Conservation (phyloP, 179 eudicot species). For the Beta macrorhiza region DNA sequence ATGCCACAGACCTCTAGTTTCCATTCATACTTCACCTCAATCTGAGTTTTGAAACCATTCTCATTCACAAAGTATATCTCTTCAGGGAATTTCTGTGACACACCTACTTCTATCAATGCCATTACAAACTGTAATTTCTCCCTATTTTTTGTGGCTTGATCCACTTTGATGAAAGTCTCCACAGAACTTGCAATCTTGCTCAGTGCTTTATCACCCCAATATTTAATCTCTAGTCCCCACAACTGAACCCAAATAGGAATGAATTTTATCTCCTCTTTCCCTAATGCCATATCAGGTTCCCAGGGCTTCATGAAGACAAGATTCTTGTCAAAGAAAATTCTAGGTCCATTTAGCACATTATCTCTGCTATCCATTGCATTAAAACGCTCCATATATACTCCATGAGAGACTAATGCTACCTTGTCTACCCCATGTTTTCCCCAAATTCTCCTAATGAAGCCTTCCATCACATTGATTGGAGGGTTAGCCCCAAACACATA, state of each 20-base stretch:
- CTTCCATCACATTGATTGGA: too few species aligned
- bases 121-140: neutral
- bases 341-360: neutral
- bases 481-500: too few species aligned
- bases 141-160: neutral
- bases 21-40: neutral
- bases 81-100: too few species aligned
- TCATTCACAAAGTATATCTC: neutral
- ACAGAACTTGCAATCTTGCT: too few species aligned
- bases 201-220: neutral
- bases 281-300: neutral
- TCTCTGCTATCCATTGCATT: neutral
- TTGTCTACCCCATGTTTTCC: too few species aligned
- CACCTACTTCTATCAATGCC: neutral
- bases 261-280: neutral
- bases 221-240: neutral
- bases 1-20: neutral
- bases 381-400: too few species aligned
- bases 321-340: neutral
- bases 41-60: neutral
- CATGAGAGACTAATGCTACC: too few species aligned
- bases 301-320: too few species aligned
- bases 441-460: too few species aligned
- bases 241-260: neutral
- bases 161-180: neutral